These are phyloP conservation scores for Graphilbum sp. DNA, from an alignment of 2,329 filamentous ascomycete genomes.

Conservation along the genomic window DNA sequence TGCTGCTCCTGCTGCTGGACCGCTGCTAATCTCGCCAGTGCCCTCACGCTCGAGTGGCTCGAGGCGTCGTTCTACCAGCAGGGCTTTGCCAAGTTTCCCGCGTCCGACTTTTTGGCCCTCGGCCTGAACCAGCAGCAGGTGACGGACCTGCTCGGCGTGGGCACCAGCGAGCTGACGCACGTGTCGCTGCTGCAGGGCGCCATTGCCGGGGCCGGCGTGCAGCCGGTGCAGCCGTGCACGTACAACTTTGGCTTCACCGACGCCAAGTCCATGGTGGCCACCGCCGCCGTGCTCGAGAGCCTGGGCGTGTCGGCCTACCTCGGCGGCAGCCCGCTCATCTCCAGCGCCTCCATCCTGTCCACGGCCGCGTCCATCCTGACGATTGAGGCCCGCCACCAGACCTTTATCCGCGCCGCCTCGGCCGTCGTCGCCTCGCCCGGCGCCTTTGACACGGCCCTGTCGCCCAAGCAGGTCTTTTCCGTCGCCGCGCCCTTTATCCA, in stretches of 20 bases:
- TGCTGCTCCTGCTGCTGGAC: too few species aligned
- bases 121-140: constrained; percentile 39
- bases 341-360: constrained; percentile 40
- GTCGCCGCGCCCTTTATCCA: constrained; percentile 58
- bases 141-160: constrained; percentile 43
- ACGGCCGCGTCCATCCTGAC: constrained; percentile 56
- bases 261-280: constrained; percentile 50
- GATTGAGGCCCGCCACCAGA: constrained; percentile 58
- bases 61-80: constrained; percentile 58
- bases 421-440: constrained; percentile 44
- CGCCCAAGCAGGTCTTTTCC: constrained; percentile 53
- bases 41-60: constrained; percentile 58
- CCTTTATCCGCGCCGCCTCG: constrained; percentile 48
- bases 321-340: constrained; percentile 50
- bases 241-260: constrained; percentile 59
- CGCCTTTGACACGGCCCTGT: constrained; percentile 54
- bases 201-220: constrained; percentile 43
- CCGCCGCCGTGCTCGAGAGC: constrained; percentile 54
- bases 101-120: constrained; percentile 45
- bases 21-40: too few species aligned
- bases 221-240: constrained; percentile 51
- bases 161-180: constrained; percentile 45
- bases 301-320: constrained; percentile 61
- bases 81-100: constrained; percentile 51
- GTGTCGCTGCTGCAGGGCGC: constrained; percentile 41